These are phyloP conservation scores for Thalassiosira livingstoniorum DNA, from an alignment of 352 stramenopile genomes.

Conservation along the genomic window DNA sequence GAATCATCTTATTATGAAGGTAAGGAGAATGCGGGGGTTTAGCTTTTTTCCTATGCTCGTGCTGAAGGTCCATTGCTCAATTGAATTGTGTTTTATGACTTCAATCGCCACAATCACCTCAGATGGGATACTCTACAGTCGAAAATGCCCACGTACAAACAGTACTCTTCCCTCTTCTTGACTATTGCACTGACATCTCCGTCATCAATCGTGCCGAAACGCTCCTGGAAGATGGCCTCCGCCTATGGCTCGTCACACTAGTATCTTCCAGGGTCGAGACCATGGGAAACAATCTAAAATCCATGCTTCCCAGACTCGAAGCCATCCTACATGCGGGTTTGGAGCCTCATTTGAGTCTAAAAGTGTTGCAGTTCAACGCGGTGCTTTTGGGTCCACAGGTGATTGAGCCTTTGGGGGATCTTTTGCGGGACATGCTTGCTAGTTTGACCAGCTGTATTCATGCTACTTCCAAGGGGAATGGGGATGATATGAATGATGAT, in stretches of 20 bases:
- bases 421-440: constrained; percentile 40
- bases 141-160: constrained; percentile 52
- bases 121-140: constrained; percentile 53
- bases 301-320: constrained; percentile 51
- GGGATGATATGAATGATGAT: constrained; percentile 36
- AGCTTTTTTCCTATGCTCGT: no score
- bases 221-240: constrained; percentile 49
- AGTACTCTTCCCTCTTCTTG: constrained; percentile 50
- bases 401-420: constrained; percentile 35
- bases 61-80: no score
- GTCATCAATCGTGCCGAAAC: constrained; percentile 47
- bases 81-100: no score
- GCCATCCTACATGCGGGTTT: constrained; percentile 36
- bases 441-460: constrained; percentile 45
- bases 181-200: constrained; percentile 56
- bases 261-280: constrained; percentile 39
- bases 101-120: no score
- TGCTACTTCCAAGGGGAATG: constrained; percentile 13
- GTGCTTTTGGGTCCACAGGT: constrained; percentile 48
- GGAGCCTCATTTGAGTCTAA: constrained; percentile 51
- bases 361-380: constrained; percentile 53
- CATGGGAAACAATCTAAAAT: constrained; percentile 38
- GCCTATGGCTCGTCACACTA: constrained; percentile 48
- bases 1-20: constrained; percentile 59
- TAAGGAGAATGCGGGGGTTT: no score